Percentiles rank a stretch among this genome's conserved stretches.
These are phyloP conservation scores for Colletotrichum sp. DNA, from an alignment of 2,329 filamentous ascomycete genomes.

Conservation along the genomic window DNA sequence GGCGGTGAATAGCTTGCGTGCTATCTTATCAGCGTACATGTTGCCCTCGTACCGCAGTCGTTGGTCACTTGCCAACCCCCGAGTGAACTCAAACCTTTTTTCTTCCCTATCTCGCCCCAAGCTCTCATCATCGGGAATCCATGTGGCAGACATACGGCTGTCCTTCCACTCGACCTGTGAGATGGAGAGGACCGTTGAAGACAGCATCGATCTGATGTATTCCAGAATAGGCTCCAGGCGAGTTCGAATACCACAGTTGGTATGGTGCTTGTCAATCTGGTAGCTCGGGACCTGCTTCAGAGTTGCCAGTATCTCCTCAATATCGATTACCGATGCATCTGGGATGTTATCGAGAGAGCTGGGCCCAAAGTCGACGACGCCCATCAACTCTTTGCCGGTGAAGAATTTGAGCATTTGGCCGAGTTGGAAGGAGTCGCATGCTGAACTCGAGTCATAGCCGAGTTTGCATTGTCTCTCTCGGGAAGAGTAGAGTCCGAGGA, in stretches of 20 bases:
- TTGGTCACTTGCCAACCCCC: conserved; percentile 54
- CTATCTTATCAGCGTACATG: conserved; percentile 56
- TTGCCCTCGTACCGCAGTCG: conserved; percentile 53
- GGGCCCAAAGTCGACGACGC: conserved; percentile 61
- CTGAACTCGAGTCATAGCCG: conserved; percentile 74
- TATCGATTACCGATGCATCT: conserved; percentile 62
- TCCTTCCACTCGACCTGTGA: conserved; percentile 52
- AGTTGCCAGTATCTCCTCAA: conserved; percentile 63
- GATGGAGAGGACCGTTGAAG: conserved; percentile 49
- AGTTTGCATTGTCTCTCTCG: conserved; percentile 73
- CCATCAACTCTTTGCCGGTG: conserved; percentile 63
- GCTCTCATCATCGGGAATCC: conserved; percentile 32
- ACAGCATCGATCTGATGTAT: conserved; percentile 64
- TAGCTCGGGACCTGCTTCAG: conserved; percentile 73
- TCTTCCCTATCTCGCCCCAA: neutral
- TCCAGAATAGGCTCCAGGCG: conserved; percentile 71
- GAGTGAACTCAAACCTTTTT: conserved; percentile 53
- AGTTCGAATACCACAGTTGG: conserved; percentile 73
- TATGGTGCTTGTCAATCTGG: conserved; percentile 76
- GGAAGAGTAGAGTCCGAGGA: conserved; percentile 70
- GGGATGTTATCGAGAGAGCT: conserved; percentile 48
- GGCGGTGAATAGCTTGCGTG: conserved; percentile 60
- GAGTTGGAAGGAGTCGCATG: conserved; percentile 80
- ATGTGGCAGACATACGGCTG: conserved; percentile 43
- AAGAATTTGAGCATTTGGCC: conserved; percentile 81